Evolutionary conservation across 108 stramenopile genomes (phyloP), one percentile per base, ranked within the genome.

Genomic region (Aurantiochytrium sp.): DNA sequence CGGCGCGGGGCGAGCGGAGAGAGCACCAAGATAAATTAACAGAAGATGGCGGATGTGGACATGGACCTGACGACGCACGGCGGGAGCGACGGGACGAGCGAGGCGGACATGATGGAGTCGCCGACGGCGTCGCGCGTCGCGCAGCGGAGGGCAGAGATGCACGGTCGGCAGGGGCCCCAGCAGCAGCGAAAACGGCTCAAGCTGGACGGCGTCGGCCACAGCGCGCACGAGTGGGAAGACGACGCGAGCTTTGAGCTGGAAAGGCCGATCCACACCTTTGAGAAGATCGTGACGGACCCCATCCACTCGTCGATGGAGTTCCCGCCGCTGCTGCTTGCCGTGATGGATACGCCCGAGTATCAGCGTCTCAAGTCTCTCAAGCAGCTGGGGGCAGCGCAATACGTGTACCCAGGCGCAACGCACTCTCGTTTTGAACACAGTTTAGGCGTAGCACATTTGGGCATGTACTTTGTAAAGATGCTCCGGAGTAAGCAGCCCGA

Each of bases 291-390:
- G 1, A 83, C 76, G 45, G 76, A 83, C 51, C 49, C 76, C 10
- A 53, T 83, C 25, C 76, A 83, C 28, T 47, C 45, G 6, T 83
- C 76, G 49, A 83, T 83, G 76, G 76, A 83, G 76, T 53, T 83
- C 49, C 76, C 76, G 76, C 91, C 91, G 14, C 87, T 91, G 47
- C 53, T 91, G 58, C 89, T 58, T 60, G 60, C 35, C 35, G 69
- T 93, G 60, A 92, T 94, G 89, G 93, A 94, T 89, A 94, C 94
- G 19, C 91, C 91, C n/a, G 88, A 93, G 64, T 93, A 91, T 53
- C 93, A 94, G 49, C 87, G 94, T n/a, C 91, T 94, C 43, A 55
- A 89, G 42, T 88, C 88, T 5, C 88, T 94, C 29, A 91, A 91
- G 44, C 94, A 94, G 90, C 92, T 93, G 23, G 94, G 94, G 0